These are phyloP conservation scores for Eimeria acervulina DNA, from an alignment of 169 alveolate species.

Conservation along the genomic window DNA sequence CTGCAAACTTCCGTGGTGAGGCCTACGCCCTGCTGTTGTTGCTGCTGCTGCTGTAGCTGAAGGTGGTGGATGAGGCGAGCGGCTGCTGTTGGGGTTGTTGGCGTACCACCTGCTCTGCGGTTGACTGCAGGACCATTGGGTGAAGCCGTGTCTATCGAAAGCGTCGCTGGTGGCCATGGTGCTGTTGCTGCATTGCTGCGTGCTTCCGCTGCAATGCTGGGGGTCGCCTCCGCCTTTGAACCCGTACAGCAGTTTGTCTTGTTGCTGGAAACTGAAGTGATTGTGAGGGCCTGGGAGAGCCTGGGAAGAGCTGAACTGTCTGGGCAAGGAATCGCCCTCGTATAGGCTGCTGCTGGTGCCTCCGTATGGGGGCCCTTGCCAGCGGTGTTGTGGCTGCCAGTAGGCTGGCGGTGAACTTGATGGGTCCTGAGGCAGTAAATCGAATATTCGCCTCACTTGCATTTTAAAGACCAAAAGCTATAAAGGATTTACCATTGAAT, in stretches of 20 bases:
- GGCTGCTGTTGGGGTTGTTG: background rate
- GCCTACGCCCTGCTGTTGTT: background rate
- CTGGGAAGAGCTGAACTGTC: background rate
- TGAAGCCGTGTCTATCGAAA: background rate
- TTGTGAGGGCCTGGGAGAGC: background rate
- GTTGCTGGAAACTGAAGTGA: background rate
- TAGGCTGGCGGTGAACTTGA: background rate
- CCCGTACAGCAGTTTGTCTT: background rate
- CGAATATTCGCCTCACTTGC: background rate
- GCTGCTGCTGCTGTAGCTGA: background rate
- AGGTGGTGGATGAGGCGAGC: background rate
- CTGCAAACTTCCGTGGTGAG: background rate
- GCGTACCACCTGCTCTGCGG: background rate
- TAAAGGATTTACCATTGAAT: background rate
- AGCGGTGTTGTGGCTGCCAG: slow-evolving; percentile 43
- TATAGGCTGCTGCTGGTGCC: background rate
- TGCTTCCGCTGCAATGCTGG: background rate
- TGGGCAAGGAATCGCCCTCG: slow-evolving; percentile 21
- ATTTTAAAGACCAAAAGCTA: background rate
- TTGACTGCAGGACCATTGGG: slow-evolving; percentile 19
- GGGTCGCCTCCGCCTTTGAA: background rate
- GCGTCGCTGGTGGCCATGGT: background rate
- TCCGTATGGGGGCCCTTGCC: background rate
- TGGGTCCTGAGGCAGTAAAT: background rate
- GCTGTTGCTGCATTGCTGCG: background rate